Percentiles rank a stretch among this genome's conserved stretches.
Conservation (phyloP, 176 grass and related monocot genomes). For the Echinochloa phyllopogon region DNA sequence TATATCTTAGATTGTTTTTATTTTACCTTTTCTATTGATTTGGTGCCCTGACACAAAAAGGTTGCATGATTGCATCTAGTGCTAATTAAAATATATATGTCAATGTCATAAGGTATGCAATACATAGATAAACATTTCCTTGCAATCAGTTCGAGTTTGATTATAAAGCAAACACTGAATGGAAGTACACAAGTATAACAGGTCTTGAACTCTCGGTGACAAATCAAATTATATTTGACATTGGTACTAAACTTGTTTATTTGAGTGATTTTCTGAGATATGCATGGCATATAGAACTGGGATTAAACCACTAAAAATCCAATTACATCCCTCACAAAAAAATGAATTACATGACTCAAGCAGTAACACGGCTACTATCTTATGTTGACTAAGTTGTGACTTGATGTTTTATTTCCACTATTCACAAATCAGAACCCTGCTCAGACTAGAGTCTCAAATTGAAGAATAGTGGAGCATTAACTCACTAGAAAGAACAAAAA, state of each 20-base stretch:
- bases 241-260: neutral
- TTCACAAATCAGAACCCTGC: neutral
- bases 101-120: neutral
- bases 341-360: constrained; percentile 7
- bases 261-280: constrained; percentile 5
- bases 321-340: neutral
- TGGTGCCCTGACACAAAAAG: neutral
- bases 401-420: neutral
- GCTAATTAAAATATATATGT: neutral
- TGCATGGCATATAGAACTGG: neutral
- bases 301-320: constrained; percentile 13
- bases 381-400: neutral
- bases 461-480: neutral
- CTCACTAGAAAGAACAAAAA: neutral
- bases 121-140: neutral
- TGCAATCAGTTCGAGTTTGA: neutral
- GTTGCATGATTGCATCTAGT: neutral
- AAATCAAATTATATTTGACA: neutral
- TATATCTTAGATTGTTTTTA: neutral
- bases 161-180: neutral
- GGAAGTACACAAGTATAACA: neutral
- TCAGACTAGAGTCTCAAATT: neutral
- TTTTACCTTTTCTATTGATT: neutral
- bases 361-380: neutral
- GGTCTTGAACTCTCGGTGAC: neutral